Conservation (phyloP, 2,329 filamentous ascomycete genomes). For the Sporothrix mexicana region DNA sequence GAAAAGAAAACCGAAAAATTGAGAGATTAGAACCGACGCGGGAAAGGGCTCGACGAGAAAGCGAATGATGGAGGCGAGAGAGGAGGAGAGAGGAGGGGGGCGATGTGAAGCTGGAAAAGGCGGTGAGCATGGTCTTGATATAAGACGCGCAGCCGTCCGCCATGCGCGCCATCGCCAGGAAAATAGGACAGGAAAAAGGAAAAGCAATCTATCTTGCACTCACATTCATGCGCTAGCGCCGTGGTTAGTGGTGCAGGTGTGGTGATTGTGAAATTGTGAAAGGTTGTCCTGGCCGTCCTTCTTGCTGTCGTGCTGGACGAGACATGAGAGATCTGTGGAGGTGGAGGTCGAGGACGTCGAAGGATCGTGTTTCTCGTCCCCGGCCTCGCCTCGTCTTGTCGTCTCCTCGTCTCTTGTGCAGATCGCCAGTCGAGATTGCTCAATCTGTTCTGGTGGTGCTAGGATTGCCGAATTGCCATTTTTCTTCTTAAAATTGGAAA, state of each 20-base stretch:
- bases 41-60: neutral
- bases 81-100: neutral
- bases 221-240: conserved; percentile 2
- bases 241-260: conserved; percentile 13
- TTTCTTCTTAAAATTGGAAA: neutral
- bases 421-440: conserved; percentile 15
- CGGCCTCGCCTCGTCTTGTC: neutral
- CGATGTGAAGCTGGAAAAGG: conserved; percentile 26
- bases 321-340: neutral
- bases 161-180: neutral
- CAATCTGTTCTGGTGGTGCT: neutral
- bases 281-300: neutral
- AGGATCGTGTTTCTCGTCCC: neutral
- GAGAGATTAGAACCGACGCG: neutral
- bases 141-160: conserved; percentile 8
- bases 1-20: neutral
- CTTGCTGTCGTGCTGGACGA: neutral
- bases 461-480: neutral
- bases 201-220: conserved; percentile 11
- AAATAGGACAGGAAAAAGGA: conserved; percentile 12
- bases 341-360: neutral
- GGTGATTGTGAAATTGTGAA: neutral
- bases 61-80: neutral
- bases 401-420: neutral
- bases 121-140: conserved; percentile 27